Percentiles rank a stretch among this genome's conserved stretches.
Conservation (phyloP, 2,329 filamentous ascomycete genomes). For the Alternaria panax region DNA sequence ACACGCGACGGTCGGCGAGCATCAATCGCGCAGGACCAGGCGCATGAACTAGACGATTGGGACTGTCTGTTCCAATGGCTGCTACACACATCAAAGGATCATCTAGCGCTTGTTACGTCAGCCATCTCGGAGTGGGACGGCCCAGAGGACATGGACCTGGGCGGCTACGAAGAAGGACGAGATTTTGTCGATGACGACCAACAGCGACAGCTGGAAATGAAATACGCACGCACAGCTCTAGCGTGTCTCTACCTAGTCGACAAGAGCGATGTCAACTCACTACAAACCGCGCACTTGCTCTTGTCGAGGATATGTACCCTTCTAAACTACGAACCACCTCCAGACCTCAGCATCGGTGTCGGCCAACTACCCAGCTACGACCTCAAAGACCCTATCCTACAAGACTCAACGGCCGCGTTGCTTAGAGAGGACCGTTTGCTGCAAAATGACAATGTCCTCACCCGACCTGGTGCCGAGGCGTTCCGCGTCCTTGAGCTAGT, state of each 20-base stretch:
- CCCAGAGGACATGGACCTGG: conserved; percentile 73
- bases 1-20: conserved; percentile 38
- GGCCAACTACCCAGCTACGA: conserved; percentile 55
- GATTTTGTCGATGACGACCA: conserved; percentile 67
- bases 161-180: conserved; percentile 61
- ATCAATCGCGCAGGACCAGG: conserved; percentile 48
- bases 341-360: conserved; percentile 54
- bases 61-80: conserved; percentile 75
- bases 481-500: conserved; percentile 69
- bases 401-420: conserved; percentile 40
- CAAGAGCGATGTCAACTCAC: conserved; percentile 64
- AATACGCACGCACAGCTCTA: conserved; percentile 72
- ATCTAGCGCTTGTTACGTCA: conserved; percentile 68
- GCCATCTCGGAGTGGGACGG: conserved; percentile 77
- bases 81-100: conserved; percentile 63
- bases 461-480: conserved; percentile 63
- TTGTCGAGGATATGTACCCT: conserved; percentile 66
- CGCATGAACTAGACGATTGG: conserved; percentile 62
- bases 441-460: conserved; percentile 68
- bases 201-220: conserved; percentile 65
- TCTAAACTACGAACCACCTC: conserved; percentile 66
- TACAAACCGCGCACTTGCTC: conserved; percentile 68
- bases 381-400: conserved; percentile 43
- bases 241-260: conserved; percentile 73
- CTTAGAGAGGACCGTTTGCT: conserved; percentile 60